These are phyloP conservation scores for Cyberlindnera bimundalis DNA, from an alignment of 805 yeast species.

Conservation along the genomic window DNA sequence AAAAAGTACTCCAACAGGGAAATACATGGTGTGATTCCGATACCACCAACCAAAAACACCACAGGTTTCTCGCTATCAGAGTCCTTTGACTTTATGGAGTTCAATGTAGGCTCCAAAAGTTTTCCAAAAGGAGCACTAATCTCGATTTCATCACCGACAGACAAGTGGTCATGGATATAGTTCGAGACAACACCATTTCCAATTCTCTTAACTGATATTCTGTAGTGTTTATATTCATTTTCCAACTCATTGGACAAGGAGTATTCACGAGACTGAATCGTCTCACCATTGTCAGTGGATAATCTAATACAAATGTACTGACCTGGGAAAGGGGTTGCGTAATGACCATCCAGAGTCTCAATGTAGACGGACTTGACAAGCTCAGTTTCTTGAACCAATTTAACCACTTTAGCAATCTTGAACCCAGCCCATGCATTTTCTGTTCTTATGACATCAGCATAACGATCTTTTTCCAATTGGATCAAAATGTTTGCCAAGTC, in stretches of 20 bases:
- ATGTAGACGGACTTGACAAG: constrained; percentile 52
- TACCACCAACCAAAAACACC: constrained; percentile 56
- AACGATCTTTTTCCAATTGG: constrained; percentile 47
- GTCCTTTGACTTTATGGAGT: constrained; percentile 23
- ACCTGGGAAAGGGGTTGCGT: constrained; percentile 35
- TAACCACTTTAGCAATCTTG: constrained; percentile 45
- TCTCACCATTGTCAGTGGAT: constrained; percentile 34
- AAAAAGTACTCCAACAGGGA: constrained; percentile 42
- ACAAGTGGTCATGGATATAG: constrained; percentile 43
- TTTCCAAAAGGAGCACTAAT: constrained; percentile 62
- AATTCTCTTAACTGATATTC: constrained; percentile 55
- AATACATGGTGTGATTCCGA: constrained; percentile 64
- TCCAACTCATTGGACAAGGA: constrained; percentile 42
- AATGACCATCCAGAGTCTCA: constrained; percentile 39
- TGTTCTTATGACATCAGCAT: constrained; percentile 30
- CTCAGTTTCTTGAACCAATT: constrained; percentile 40
- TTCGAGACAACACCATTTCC: constrained; percentile 48
- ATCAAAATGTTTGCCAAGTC: constrained; percentile 61
- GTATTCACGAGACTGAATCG: constrained; percentile 54
- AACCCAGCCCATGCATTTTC: constrained; percentile 57
- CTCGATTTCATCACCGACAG: constrained; percentile 45
- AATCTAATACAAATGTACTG: constrained; percentile 38
- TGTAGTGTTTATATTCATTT: constrained; percentile 37
- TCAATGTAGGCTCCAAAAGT: constrained; percentile 33
- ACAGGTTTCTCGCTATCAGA: constrained; percentile 23